Percentiles rank a stretch among this genome's conserved stretches.
Conservation (phyloP, 257 asterid genomes). For the Penstemon eatonii region DNA sequence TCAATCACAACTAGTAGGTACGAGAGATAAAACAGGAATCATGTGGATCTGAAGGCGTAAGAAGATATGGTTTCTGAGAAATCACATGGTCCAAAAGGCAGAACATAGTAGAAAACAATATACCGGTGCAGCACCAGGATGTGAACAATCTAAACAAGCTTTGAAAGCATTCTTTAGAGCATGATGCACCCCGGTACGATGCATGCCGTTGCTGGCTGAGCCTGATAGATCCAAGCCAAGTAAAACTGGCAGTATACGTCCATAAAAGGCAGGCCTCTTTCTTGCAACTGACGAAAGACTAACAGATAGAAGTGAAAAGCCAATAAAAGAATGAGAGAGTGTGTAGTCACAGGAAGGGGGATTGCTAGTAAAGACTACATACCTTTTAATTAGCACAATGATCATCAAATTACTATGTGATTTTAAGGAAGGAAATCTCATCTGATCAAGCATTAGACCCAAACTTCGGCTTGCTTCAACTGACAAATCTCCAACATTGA, state of each 20-base stretch:
- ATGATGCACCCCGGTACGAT: constrained; percentile 69
- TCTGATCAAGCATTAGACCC: constrained; percentile 84
- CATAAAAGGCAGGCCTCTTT: constrained; percentile 95
- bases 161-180: constrained; percentile 88
- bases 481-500: constrained; percentile 83
- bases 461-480: constrained; percentile 83
- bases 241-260: constrained; percentile 93
- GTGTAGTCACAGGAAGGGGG: neutral
- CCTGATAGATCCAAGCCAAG: constrained; percentile 78
- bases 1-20: neutral
- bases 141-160: constrained; percentile 86
- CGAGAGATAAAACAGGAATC: constrained; percentile 11
- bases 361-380: neutral
- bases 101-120: constrained; percentile 29
- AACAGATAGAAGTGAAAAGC: constrained; percentile 26
- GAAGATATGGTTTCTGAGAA: constrained; percentile 11
- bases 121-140: constrained; percentile 99
- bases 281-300: constrained; percentile 93
- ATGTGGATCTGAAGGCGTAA: constrained; percentile 17
- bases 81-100: constrained; percentile 13
- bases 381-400: constrained; percentile 86
- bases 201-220: constrained; percentile 62
- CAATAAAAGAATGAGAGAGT: constrained; percentile 24
- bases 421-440: constrained; percentile 79
- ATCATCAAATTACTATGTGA: constrained; percentile 74